phyloP scores from a whole-genome alignment of 345 rosid species.

The Populus pruinosa region DNA sequence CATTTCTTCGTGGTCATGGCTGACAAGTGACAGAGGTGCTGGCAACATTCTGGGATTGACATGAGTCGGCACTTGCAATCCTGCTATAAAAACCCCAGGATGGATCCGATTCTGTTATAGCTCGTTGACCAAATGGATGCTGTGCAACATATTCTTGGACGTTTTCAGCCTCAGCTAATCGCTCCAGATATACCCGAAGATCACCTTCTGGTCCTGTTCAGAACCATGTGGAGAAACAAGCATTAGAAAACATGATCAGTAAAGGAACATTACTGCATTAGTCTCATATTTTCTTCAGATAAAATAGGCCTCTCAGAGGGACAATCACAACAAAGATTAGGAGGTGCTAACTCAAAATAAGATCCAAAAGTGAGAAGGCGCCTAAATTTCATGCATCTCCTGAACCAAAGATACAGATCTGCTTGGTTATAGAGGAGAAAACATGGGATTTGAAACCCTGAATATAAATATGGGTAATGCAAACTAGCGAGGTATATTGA shows the following conservation, averaged over 20 bases:
- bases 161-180: slow-evolving; percentile 47
- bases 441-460: background rate
- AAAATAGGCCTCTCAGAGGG: background rate
- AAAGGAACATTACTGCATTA: background rate
- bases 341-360: background rate
- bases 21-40: background rate
- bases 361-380: background rate
- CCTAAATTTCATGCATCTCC: background rate
- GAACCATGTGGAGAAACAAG: background rate
- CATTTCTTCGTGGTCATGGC: background rate
- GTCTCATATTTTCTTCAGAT: background rate
- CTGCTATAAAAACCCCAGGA: slow-evolving; percentile 56
- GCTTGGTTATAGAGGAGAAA: background rate
- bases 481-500: background rate
- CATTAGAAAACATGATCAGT: background rate
- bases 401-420: background rate
- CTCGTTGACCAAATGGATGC: slow-evolving; percentile 76
- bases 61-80: slow-evolving; percentile 12
- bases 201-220: slow-evolving; percentile 73
- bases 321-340: background rate
- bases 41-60: background rate
- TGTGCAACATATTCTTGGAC: slow-evolving; percentile 58
- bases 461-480: background rate
- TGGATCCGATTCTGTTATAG: slow-evolving; percentile 51
- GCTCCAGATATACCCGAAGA: slow-evolving; percentile 63